These are phyloP conservation scores for Cerrena zonata DNA, from an alignment of 1,284 basidiomycete genomes.

Conservation along the genomic window DNA sequence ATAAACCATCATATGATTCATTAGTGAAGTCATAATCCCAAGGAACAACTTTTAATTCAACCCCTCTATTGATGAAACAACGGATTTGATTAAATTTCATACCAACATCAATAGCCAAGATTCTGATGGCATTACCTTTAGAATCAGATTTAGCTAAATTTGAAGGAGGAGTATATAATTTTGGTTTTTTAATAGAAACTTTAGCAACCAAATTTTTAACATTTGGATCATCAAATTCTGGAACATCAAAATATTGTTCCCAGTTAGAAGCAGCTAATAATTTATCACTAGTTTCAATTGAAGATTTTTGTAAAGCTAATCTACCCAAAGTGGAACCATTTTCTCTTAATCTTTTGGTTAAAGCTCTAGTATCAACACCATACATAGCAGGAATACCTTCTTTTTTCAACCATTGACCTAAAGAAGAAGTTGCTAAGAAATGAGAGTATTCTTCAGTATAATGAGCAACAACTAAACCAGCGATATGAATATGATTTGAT, in stretches of 20 bases:
- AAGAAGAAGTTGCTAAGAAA: constrained; percentile 86
- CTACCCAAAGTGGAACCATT: constrained; percentile 90
- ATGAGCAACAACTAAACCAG: constrained; percentile 88
- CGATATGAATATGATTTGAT: constrained; percentile 89
- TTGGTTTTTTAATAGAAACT: constrained; percentile 74
- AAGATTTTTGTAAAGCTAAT: constrained; percentile 59
- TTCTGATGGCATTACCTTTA: constrained; percentile 70
- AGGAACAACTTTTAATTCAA: constrained; percentile 95
- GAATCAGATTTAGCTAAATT: constrained; percentile 77
- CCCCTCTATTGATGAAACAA: constrained; percentile 89
- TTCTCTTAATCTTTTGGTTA: constrained; percentile 94
- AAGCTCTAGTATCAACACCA: constrained; percentile 92
- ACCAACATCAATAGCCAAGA: constrained; percentile 92
- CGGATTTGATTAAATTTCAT: constrained; percentile 99
- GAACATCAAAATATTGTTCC: constrained; percentile 76
- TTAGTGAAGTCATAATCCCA: constrained; percentile 89
- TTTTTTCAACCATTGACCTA: constrained; percentile 92
- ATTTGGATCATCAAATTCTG: constrained; percentile 89
- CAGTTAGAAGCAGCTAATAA: constrained; percentile 54
- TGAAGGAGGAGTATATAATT: constrained; percentile 62
- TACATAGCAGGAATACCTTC: constrained; percentile 92
- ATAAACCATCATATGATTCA: constrained; percentile 89
- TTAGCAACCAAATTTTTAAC: constrained; percentile 83
- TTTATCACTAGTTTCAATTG: constrained; percentile 26
- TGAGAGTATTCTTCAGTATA: constrained; percentile 95